Base-by-base conservation (phyloP, 208 protist species). In the Crithidia mellificae region DNA sequence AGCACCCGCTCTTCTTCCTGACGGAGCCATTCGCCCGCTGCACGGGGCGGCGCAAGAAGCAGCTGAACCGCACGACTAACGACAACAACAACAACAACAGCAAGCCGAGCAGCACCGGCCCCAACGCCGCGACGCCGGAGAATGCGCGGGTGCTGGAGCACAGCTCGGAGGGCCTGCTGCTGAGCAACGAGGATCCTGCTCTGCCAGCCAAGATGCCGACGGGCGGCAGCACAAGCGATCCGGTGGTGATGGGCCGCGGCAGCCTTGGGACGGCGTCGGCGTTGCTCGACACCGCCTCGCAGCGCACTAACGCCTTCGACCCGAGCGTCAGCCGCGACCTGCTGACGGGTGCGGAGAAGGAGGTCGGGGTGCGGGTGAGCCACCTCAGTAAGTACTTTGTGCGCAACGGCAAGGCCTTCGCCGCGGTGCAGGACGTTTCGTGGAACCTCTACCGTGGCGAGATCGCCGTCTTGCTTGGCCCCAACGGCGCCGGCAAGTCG, bases 401-500 rank as follows among this genome's bases (percentile, higher is more conserved):
- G 19, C 61, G 70, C 27, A 70, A 24, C 39, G 38, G 91, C 30
- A 85, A 86, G 53, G 65, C 30, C 32, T 87, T 91, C 46, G 20
- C 77, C 6, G 87, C 84, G 22, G 86, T 96, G 49, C 78, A 92
- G 64, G 63, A 92, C 69, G 68, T 96, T 14, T 78, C 74, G 68
- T 85, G 73, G 77, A 51, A 52, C 41, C 74, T 95, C 66, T 59
- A 56, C 11, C 68, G 80, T 27, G 80, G 75, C 27, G 74, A 90
- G 58, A 83, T 88, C 63, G 88, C 86, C 6, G 88, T 91, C 20
- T 50, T 94, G 20, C 77, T 94, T 27, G 89, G 86, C 1, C 85
- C 84, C 77, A 95, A 95, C 71, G 90, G 90, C 52, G 87, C 86
- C 11, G 90, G 87, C 44, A 96, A 96, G 73, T 81, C 90, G 34